phyloP scores from a whole-genome alignment of 2,329 filamentous ascomycete species.

The Botrytis porri region DNA sequence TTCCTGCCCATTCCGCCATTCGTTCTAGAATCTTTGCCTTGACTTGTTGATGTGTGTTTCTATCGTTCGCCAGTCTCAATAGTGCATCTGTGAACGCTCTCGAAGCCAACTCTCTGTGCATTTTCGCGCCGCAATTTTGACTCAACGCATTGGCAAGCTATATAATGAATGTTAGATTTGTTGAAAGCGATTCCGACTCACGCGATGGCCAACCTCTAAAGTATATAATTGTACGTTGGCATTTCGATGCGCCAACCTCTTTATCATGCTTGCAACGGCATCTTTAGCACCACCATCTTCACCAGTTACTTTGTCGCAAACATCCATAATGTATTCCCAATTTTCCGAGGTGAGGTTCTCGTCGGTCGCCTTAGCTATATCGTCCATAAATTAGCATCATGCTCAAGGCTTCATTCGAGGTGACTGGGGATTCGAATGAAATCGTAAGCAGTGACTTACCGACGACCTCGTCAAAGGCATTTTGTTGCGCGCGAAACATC shows the following conservation, averaged over 20 bases:
- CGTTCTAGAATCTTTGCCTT: constrained; percentile 96
- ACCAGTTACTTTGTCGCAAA: constrained; percentile 42
- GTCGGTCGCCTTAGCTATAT: constrained; percentile 78
- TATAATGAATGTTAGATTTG: constrained; percentile 19
- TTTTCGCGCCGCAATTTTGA: constrained; percentile 67
- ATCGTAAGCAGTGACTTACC: constrained; percentile 46
- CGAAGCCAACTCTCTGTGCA: constrained; percentile 69
- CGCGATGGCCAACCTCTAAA: constrained; percentile 50
- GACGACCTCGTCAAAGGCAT: constrained; percentile 68
- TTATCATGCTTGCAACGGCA: constrained; percentile 69
- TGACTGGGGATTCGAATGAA: constrained; percentile 15
- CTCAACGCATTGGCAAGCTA: constrained; percentile 69
- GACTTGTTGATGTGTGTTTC: constrained; percentile 94
- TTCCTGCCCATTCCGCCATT: constrained; percentile 94
- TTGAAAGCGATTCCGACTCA: constrained; percentile 7
- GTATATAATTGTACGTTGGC: constrained; percentile 78
- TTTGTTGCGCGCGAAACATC: constrained; percentile 62
- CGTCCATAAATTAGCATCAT: constrained; percentile 25
- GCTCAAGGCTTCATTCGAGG: constrained; percentile 5
- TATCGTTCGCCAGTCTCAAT: constrained; percentile 83
- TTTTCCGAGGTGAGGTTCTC: constrained; percentile 81
- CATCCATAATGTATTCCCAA: constrained; percentile 59
- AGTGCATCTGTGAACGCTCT: constrained; percentile 85
- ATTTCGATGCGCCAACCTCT: constrained; percentile 69
- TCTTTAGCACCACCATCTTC: constrained; percentile 55